Evolutionary conservation across 169 alveolate genomes (phyloP), one percentile per base, ranked within the genome.

Genomic region (Eimeria acervulina): DNA sequence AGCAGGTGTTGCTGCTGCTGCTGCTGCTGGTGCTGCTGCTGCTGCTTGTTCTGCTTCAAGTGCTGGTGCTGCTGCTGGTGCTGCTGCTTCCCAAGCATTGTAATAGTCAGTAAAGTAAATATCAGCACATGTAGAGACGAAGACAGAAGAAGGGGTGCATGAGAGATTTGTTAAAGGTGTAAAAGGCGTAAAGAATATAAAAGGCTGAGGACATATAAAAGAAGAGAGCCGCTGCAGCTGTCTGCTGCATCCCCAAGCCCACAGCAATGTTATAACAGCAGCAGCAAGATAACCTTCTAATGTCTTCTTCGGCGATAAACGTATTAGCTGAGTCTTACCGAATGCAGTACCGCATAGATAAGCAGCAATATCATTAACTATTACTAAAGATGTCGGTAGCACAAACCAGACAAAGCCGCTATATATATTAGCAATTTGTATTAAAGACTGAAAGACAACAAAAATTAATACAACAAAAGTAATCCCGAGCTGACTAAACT

Each of bases 281-380:
- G 97, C 97, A 10, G 96, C 99, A 44, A 99, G 97, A 96, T 98
- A 99, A 1, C 99, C 99, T 97, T 99, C 99, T 97, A 99, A 99
- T 26, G 99, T 99, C 98, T 99, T 99, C 92, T 99, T 99, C 13
- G 99, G 99, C 31, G 99, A 99, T 61, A 99, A 97, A 42, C 98
- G 97, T 63, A 99, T 99, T 59, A 99, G 98, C 31, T 97, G 98
- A 7, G 99, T 98, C 96, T 97, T 99, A 10, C 99, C 99, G 85
- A 98, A 98, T 90, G 98, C 89, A 72, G 98, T 98, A 42, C 99
- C 99, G 97, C 98, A 99, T 15, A 99, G 84, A 96, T 99, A 99
- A 12, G 99, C 99, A 96, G 98, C 97, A 38, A 98, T 97, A 96
- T 99, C 99, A 97, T 99, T 99, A 38, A 97, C 93, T 44, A 98